These are phyloP conservation scores for Kalanchoe fedtschenkoi DNA, from an alignment of 164 flowering plant genomes.

Conservation along the genomic window DNA sequence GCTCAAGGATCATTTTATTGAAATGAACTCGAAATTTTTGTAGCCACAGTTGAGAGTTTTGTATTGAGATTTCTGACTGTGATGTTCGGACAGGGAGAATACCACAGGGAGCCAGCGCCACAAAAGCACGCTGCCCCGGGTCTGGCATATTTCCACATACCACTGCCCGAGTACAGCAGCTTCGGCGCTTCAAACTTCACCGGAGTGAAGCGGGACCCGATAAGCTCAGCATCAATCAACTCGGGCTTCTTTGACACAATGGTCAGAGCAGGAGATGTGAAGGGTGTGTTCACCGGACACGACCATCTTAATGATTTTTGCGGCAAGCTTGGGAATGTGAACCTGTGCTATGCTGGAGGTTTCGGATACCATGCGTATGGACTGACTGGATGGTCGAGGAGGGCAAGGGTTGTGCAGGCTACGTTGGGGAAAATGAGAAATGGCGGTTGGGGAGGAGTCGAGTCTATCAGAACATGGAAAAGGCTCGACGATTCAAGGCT, in stretches of 20 bases:
- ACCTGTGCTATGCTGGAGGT: constrained; percentile 89
- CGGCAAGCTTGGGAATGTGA: constrained; percentile 58
- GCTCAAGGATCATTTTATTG: neutral
- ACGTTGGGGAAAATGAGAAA: constrained; percentile 45
- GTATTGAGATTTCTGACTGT: no score
- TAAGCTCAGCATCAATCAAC: constrained; percentile 74
- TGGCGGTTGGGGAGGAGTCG: constrained; percentile 73
- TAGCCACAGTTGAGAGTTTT: no score
- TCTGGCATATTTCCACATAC: constrained; percentile 85
- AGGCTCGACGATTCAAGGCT: constrained; percentile 71
- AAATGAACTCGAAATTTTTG: no score
- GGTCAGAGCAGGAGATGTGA: constrained; percentile 79
- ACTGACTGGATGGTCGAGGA: constrained; percentile 81
- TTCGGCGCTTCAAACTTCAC: constrained; percentile 70
- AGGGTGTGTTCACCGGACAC: constrained; percentile 81
- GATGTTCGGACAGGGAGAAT: constrained; percentile 47
- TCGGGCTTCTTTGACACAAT: constrained; percentile 84
- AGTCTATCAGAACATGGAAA: constrained; percentile 88
- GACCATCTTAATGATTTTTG: constrained; percentile 93
- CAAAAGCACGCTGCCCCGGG: constrained; percentile 71
- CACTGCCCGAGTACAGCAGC: constrained; percentile 65
- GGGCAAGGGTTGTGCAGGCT: constrained; percentile 73
- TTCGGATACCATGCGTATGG: constrained; percentile 99
- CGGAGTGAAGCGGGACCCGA: constrained; percentile 71
- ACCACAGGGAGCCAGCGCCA: constrained; percentile 35